Conservation (phyloP, 768 basidiomycete species). For the Lactarius tabidus region DNA sequence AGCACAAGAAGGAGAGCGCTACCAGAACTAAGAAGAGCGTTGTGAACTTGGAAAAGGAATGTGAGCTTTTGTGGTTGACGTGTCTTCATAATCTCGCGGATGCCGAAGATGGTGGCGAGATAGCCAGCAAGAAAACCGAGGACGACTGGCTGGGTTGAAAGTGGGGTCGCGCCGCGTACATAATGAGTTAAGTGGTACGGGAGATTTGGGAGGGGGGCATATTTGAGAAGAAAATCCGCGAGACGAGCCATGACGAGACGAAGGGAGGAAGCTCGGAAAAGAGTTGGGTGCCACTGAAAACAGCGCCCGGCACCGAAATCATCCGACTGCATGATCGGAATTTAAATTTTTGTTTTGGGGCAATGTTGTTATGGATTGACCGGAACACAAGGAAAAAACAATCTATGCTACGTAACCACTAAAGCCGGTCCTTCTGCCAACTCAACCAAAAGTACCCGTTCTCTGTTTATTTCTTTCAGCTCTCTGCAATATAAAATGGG, state of each 20-base stretch:
- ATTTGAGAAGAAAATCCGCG: conserved; percentile 64
- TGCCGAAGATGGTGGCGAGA: conserved; percentile 83
- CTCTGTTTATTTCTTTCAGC: conserved; percentile 32
- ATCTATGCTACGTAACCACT: conserved; percentile 43
- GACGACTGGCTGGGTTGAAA: conserved; percentile 75
- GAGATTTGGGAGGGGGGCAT: conserved; percentile 50
- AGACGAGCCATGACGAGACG: conserved; percentile 57
- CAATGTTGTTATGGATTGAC: no score
- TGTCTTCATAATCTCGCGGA: conserved; percentile 80
- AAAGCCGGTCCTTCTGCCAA: conserved; percentile 50
- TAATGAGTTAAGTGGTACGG: conserved; percentile 58
- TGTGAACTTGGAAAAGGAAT: conserved; percentile 84
- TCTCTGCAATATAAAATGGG: background rate
- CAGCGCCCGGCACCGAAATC: background rate
- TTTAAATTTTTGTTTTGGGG: conserved; percentile 1
- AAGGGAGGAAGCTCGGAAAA: conserved; percentile 22
- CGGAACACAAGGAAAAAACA: background rate
- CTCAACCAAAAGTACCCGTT: conserved; percentile 49
- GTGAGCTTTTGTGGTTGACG: conserved; percentile 71
- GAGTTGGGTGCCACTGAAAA: conserved; percentile 14
- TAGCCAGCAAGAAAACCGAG: conserved; percentile 67
- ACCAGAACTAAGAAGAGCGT: conserved; percentile 80
- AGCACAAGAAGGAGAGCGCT: conserved; percentile 81
- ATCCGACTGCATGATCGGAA: background rate
- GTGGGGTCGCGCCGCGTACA: conserved; percentile 70